Conservation (phyloP, 1,139 yeast genomes). For the Blastobotrys buckinghamii region DNA sequence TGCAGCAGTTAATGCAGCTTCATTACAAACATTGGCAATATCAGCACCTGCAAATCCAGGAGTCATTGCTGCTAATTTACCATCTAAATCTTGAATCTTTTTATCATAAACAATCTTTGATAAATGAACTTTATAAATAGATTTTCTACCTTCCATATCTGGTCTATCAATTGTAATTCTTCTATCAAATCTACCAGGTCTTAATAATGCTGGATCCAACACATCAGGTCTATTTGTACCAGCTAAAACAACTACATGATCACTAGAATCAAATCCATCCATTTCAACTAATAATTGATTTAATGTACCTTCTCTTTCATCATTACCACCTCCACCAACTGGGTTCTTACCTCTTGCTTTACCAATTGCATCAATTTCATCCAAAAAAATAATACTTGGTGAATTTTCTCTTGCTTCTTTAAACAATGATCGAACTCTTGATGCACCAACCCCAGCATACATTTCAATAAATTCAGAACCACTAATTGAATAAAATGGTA, state of each 20-base stretch:
- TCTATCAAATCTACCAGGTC: slow-evolving; percentile 97
- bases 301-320: slow-evolving; percentile 93
- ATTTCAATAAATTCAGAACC: slow-evolving; percentile 99
- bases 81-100: slow-evolving; percentile 55
- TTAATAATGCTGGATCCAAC: slow-evolving; percentile 81
- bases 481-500: slow-evolving; percentile 88
- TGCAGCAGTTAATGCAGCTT: slow-evolving; percentile 95
- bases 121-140: slow-evolving; percentile 81
- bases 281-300: slow-evolving; percentile 94
- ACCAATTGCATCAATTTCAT: slow-evolving; percentile 98
- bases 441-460: slow-evolving; percentile 99
- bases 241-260: slow-evolving; percentile 93
- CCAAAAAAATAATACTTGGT: slow-evolving; percentile 89
- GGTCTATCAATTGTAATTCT: slow-evolving; percentile 90
- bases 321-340: slow-evolving; percentile 82
- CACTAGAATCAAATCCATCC: slow-evolving; percentile 91
- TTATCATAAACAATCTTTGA: slow-evolving; percentile 49
- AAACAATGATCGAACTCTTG: slow-evolving; percentile 91
- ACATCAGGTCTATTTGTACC: slow-evolving; percentile 97
- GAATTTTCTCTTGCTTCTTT: slow-evolving; percentile 89
- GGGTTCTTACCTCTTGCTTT: slow-evolving; percentile 83
- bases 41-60: slow-evolving; percentile 99
- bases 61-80: slow-evolving; percentile 88
- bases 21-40: slow-evolving; percentile 94
- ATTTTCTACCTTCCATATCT: slow-evolving; percentile 88